A percentile compares a stretch with the other conserved stretches of the same genome.
Conservation (phyloP, 331 rosid genomes). For the Pyracantha coccinea region DNA sequence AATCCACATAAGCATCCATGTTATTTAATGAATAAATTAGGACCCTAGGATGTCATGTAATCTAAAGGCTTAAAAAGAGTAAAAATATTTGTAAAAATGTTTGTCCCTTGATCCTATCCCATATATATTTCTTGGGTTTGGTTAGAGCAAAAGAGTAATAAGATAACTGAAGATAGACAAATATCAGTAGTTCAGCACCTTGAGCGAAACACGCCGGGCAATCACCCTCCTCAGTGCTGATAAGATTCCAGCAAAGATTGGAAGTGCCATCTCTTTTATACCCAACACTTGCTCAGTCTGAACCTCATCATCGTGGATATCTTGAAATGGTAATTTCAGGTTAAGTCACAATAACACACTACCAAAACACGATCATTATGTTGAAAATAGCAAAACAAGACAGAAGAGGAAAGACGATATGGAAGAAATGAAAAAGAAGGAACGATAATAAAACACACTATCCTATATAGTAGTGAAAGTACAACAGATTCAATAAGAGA, state of each 20-base stretch:
- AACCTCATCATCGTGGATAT: conserved; percentile 49
- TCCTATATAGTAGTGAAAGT: conserved; percentile 4
- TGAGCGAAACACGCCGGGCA: conserved; percentile 86
- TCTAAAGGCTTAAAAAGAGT: no score
- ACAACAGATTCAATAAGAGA: conserved; percentile 9
- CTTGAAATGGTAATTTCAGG: conserved; percentile 64
- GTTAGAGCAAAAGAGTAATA: conserved; percentile 12
- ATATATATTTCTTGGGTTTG: neutral
- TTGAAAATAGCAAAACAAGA: neutral
- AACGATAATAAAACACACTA: neutral
- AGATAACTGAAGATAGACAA: neutral
- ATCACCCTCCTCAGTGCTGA: conserved; percentile 90
- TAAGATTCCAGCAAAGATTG: conserved; percentile 80
- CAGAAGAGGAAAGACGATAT: neutral
- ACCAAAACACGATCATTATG: neutral
- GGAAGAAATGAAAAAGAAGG: neutral
- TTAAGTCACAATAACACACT: conserved; percentile 45
- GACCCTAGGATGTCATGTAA: no score
- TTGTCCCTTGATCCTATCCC: no score
- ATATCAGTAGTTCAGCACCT: conserved; percentile 58
- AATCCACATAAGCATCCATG: no score
- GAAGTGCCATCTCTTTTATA: conserved; percentile 61
- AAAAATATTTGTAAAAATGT: no score
- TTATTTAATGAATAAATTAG: no score
- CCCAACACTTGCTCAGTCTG: conserved; percentile 60